Percentiles rank a stretch among this genome's conserved stretches.
phyloP scores from a whole-genome alignment of 352 stramenopile genomes.

The Pythium folliculosum region DNA sequence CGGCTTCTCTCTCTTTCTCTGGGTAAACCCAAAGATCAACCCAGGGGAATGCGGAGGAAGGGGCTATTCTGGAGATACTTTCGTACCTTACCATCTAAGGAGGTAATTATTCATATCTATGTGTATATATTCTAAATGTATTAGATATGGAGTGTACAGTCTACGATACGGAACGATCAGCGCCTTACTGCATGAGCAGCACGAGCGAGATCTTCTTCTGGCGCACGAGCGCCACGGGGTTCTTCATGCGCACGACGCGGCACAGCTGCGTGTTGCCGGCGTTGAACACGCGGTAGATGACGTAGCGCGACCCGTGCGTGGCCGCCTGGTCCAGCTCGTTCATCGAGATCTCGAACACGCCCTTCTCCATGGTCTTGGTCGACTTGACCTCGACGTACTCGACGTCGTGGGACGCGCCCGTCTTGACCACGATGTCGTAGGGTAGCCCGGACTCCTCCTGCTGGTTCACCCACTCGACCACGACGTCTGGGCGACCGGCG shows the following conservation, averaged over 20 bases:
- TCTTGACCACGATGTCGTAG: slow-evolving; percentile 73
- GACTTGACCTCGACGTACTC: slow-evolving; percentile 89
- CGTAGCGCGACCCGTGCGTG: slow-evolving; percentile 75
- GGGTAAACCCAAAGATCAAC: slow-evolving; percentile 19
- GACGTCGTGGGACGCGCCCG: slow-evolving; percentile 41
- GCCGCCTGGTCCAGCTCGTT: slow-evolving; percentile 86
- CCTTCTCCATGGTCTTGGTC: slow-evolving; percentile 87
- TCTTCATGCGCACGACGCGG: slow-evolving; percentile 84
- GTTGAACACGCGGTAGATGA: slow-evolving; percentile 87
- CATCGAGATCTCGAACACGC: slow-evolving; percentile 89
- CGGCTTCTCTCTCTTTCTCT: not conserved
- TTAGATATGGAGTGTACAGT: not conserved
- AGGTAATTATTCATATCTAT: not conserved
- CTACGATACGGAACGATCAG: slow-evolving; percentile 6
- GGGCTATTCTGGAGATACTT: too few species aligned
- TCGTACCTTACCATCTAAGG: too few species aligned
- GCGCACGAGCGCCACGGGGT: slow-evolving; percentile 76
- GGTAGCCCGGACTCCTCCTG: slow-evolving; percentile 78
- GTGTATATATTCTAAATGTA: slow-evolving; percentile 3
- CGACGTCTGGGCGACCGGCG: slow-evolving; percentile 34
- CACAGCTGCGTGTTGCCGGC: slow-evolving; percentile 68
- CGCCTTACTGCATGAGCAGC: slow-evolving; percentile 72
- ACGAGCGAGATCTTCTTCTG: slow-evolving; percentile 83
- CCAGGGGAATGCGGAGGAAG: not conserved
- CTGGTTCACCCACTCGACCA: slow-evolving; percentile 75